Conservation (phyloP, 2,329 filamentous ascomycete species). For the Calonectria leucothoes region DNA sequence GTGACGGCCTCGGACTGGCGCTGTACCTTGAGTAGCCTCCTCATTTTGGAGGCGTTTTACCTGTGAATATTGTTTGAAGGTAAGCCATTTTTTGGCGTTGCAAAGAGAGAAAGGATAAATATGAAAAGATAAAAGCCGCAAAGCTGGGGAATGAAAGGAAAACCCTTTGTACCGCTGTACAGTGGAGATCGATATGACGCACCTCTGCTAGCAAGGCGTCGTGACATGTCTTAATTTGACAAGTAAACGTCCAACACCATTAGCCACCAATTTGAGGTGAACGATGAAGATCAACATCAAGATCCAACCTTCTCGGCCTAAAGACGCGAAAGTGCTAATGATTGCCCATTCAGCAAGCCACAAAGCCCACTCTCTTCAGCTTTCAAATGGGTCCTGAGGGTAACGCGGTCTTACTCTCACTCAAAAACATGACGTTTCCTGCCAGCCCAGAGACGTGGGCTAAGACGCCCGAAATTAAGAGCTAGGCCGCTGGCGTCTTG, state of each 20-base stretch:
- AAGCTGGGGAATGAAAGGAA: background rate
- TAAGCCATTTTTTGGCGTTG: background rate
- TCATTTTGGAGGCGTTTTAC: background rate
- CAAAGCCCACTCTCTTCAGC: background rate
- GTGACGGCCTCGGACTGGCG: too few species aligned
- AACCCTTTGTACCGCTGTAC: background rate
- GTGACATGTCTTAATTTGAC: background rate
- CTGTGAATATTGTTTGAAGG: background rate
- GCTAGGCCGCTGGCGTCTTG: background rate
- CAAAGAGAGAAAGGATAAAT: background rate
- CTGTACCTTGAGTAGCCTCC: background rate
- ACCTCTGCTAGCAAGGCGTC: background rate
- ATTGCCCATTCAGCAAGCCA: background rate
- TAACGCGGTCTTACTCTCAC: background rate
- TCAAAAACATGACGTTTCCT: background rate
- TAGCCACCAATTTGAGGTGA: background rate
- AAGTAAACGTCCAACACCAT: background rate
- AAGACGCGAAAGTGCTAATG: background rate
- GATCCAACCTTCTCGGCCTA: background rate
- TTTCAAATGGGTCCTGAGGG: background rate
- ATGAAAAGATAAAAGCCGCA: background rate
- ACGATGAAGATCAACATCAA: background rate
- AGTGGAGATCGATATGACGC: background rate
- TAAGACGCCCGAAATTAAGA: background rate
- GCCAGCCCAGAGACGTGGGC: background rate